Evolutionary conservation across 345 rosid genomes (phyloP).

Genomic region (Populus tremula): DNA sequence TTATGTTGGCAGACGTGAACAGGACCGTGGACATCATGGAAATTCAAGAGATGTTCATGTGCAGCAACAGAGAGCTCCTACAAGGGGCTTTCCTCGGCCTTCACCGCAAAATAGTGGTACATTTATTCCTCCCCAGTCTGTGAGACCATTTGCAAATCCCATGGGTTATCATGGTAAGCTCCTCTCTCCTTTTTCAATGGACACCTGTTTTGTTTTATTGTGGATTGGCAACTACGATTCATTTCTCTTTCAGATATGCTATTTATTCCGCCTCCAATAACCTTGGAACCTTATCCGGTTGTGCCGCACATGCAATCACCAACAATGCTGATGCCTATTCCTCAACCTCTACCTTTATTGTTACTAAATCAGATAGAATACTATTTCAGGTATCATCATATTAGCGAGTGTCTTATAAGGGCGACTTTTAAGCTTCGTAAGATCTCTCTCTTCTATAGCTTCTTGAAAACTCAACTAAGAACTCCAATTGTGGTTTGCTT

Average conservation of each 20-base stretch:
- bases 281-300: conserved; percentile 44
- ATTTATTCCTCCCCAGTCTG: conserved; percentile 36
- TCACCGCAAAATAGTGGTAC: conserved; percentile 40
- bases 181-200: neutral
- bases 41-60: conserved; percentile 45
- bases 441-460: neutral
- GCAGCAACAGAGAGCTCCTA: conserved; percentile 45
- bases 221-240: conserved; percentile 1
- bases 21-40: conserved; percentile 44
- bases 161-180: conserved; percentile 43
- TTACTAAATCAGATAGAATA: conserved; percentile 55
- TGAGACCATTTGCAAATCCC: conserved; percentile 36
- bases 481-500: conserved; percentile 16
- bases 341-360: conserved; percentile 34
- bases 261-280: conserved; percentile 33
- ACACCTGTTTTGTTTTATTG: neutral
- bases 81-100: conserved; percentile 47
- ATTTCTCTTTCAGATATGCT: conserved; percentile 35
- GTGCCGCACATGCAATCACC: conserved; percentile 31
- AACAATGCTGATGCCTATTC: conserved; percentile 31
- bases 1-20: conserved; percentile 47
- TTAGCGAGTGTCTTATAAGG: neutral
- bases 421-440: neutral
- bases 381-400: conserved; percentile 54
- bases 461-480: neutral